Percentiles rank a stretch among this genome's conserved stretches.
Evolutionary conservation across 495 filamentous ascomycete species (phyloP).

Genomic region (Penicillium longicatenatum): DNA sequence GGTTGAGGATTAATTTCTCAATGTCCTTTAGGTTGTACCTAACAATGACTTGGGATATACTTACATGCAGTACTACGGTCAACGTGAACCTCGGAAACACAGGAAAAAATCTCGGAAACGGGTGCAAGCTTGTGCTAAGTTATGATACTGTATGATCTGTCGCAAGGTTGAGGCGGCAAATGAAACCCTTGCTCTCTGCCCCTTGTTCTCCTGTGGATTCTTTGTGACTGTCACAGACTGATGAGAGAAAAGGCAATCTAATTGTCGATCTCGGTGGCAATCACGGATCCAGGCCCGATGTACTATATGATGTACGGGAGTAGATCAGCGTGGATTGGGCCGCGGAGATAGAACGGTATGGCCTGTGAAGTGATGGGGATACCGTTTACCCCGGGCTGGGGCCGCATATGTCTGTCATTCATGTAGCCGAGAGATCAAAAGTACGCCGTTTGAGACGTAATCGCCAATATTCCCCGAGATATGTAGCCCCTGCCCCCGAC

Average conservation of each 20-base stretch:
- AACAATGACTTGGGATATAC: not conserved
- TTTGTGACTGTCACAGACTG: not conserved
- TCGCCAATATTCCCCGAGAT: not conserved
- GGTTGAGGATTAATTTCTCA: not conserved
- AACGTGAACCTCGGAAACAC: not conserved
- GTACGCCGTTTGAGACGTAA: not conserved
- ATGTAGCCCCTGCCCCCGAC: not conserved
- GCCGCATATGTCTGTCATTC: not conserved
- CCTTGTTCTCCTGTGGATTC: not conserved
- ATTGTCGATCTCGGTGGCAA: constrained; percentile 4
- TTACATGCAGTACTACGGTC: not conserved
- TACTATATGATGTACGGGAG: not conserved
- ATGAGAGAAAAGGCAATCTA: not conserved
- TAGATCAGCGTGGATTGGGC: not conserved
- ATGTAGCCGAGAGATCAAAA: constrained; percentile 1
- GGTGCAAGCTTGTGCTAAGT: not conserved
- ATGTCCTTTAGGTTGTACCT: not conserved
- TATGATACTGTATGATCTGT: not conserved
- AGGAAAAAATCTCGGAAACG: not conserved
- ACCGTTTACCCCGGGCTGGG: constrained; percentile 6
- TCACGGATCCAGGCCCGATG: not conserved
- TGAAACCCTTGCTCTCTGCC: not conserved
- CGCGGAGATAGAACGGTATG: not conserved
- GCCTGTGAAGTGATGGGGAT: not conserved
- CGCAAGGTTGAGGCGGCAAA: not conserved